phyloP scores from a whole-genome alignment of 805 yeast species.

The Candida xiaguanensis region DNA sequence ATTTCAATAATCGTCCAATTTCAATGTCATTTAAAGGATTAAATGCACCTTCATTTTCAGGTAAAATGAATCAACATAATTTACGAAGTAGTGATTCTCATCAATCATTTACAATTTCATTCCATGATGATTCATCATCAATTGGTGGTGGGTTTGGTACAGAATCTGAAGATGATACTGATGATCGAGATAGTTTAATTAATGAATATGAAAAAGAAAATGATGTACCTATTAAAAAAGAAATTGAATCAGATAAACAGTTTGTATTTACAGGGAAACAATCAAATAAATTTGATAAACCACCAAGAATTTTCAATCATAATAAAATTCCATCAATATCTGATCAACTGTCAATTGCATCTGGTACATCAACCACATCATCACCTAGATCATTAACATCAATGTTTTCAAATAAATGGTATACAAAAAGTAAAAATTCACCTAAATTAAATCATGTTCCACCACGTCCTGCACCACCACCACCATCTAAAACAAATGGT shows the following conservation, averaged over 20 bases:
- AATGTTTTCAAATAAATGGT: conserved; percentile 24
- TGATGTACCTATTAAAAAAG: conserved; percentile 1
- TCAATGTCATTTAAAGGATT: conserved; percentile 62
- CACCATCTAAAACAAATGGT: conserved; percentile 11
- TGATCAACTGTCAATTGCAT: conserved; percentile 15
- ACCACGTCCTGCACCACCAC: conserved; percentile 6
- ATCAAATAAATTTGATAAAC: conserved; percentile 5
- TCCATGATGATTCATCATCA: conserved; percentile 27
- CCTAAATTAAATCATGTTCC: not conserved
- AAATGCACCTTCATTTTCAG: conserved; percentile 53
- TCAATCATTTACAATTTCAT: conserved; percentile 38
- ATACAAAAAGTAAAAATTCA: conserved; percentile 7
- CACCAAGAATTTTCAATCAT: conserved; percentile 22
- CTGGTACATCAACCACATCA: conserved; percentile 11
- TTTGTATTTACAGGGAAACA: conserved; percentile 1
- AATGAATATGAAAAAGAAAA: conserved; percentile 8
- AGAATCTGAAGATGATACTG: conserved; percentile 26
- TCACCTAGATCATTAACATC: conserved; percentile 33
- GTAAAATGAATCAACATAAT: conserved; percentile 23
- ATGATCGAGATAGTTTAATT: conserved; percentile 15
- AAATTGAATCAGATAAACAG: not conserved
- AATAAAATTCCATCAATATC: conserved; percentile 29
- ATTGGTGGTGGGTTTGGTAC: conserved; percentile 39
- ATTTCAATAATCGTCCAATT: conserved; percentile 32
- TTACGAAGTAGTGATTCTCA: conserved; percentile 36